Percentiles rank a stretch among this genome's conserved stretches.
Evolutionary conservation across 371 early-diverging fungal species (phyloP).

Genomic region (Umbelopsis sp.): DNA sequence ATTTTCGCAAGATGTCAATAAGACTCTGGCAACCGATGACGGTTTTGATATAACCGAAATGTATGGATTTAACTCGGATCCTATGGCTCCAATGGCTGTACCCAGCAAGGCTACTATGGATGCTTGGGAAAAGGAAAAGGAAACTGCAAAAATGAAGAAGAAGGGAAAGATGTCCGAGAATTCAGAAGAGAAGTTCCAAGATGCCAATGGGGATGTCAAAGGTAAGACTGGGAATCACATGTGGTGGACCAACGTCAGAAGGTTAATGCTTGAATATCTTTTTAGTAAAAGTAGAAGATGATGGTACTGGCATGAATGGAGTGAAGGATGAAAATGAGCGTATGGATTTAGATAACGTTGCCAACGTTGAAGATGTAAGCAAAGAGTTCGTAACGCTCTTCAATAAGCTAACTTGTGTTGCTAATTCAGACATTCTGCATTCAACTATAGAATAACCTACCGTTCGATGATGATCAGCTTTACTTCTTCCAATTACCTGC

Average conservation of each 20-base stretch:
- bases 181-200: conserved; percentile 21
- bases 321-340: neutral
- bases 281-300: conserved; percentile 24
- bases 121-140: conserved; percentile 24
- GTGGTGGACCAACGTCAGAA: neutral
- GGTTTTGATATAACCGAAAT: conserved; percentile 29
- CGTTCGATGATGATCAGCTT: conserved; percentile 48
- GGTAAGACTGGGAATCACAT: neutral
- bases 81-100: conserved; percentile 35
- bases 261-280: neutral
- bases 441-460: conserved; percentile 29
- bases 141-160: conserved; percentile 10
- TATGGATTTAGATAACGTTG: conserved; percentile 29
- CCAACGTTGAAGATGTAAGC: conserved; percentile 34
- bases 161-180: neutral
- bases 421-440: too few relatives aligned
- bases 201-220: conserved; percentile 18
- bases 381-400: neutral
- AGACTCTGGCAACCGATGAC: conserved; percentile 32
- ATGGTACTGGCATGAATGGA: conserved; percentile 3
- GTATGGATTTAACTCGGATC: conserved; percentile 40
- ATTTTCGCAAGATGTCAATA: conserved; percentile 31
- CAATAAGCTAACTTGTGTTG: too few relatives aligned
- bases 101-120: conserved; percentile 39
- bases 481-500: conserved; percentile 51